A percentile compares a stretch with the other conserved stretches of the same genome.
Evolutionary conservation across 78 protist genomes (phyloP).

Genomic region (Thecamonas trahens): DNA sequence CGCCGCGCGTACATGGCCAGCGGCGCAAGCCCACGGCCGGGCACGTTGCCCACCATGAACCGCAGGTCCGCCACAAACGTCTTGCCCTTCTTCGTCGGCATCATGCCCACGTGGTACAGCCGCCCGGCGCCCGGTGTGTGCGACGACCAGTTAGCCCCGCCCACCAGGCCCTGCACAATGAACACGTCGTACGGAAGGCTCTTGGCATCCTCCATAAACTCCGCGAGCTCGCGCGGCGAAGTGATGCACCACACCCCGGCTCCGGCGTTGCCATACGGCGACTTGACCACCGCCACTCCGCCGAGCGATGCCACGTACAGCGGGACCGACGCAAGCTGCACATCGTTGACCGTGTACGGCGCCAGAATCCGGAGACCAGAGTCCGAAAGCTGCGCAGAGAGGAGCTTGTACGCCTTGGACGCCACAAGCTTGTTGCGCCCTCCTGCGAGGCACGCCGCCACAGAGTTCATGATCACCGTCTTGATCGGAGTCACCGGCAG

Average conservation of each 20-base stretch:
- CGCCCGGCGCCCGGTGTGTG: neutral
- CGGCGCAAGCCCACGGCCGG: constrained; percentile 27
- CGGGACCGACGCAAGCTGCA: constrained; percentile 13
- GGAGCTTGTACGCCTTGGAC: constrained; percentile 33
- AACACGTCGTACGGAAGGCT: constrained; percentile 33
- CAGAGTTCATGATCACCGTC: constrained; percentile 42
- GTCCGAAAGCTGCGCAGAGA: constrained; percentile 16
- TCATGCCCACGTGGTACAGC: constrained; percentile 55
- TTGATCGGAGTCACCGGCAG: constrained; percentile 21
- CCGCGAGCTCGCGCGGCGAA: constrained; percentile 24
- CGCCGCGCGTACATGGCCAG: constrained; percentile 40
- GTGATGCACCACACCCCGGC: constrained; percentile 58
- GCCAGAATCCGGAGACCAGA: constrained; percentile 18
- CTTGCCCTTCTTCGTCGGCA: constrained; percentile 13
- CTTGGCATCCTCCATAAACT: constrained; percentile 23
- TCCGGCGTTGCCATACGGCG: constrained; percentile 37
- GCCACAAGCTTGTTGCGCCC: constrained; percentile 62
- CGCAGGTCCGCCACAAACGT: constrained; percentile 44
- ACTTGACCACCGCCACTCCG: constrained; percentile 54
- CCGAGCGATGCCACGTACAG: constrained; percentile 17
- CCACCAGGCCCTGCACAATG: constrained; percentile 55
- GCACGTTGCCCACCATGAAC: constrained; percentile 34
- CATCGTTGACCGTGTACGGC: constrained; percentile 45
- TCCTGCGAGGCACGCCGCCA: constrained; percentile 47
- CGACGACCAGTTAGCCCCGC: constrained; percentile 37